These are phyloP conservation scores for Cymbidium sinense DNA, from an alignment of 106 monocot species.

Conservation along the genomic window DNA sequence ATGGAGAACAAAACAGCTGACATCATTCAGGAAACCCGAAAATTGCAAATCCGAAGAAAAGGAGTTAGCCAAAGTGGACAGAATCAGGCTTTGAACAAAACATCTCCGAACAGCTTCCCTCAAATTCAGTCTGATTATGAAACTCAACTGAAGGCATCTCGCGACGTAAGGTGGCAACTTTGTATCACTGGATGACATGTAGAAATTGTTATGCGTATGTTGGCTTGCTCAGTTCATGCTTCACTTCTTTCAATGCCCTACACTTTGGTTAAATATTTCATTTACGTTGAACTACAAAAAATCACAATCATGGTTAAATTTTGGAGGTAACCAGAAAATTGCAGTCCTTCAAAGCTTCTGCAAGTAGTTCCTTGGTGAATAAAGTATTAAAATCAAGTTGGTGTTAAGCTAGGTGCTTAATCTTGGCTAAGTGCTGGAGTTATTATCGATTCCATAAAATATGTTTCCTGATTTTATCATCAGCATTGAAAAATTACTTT, in stretches of 20 bases:
- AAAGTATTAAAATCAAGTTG: background rate
- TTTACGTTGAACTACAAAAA: background rate
- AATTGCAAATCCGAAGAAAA: conserved; percentile 75
- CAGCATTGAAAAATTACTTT: background rate
- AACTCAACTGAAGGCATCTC: conserved; percentile 78
- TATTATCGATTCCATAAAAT: background rate
- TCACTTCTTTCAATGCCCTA: too few species aligned
- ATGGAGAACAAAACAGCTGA: conserved; percentile 65
- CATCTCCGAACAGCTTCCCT: background rate
- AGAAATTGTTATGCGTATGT: conserved; percentile 56
- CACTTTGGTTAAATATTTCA: background rate
- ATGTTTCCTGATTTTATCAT: background rate
- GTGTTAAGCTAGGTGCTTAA: background rate
- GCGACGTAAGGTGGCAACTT: conserved; percentile 78
- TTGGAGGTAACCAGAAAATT: background rate
- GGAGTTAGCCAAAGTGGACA: conserved; percentile 19
- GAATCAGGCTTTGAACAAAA: conserved; percentile 29
- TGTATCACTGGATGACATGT: conserved; percentile 7
- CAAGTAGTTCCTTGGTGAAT: background rate
- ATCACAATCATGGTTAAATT: background rate
- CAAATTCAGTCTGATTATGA: conserved; percentile 41
- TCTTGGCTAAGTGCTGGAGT: background rate
- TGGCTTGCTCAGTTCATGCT: background rate
- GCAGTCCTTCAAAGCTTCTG: background rate
- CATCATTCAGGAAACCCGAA: conserved; percentile 59